Evolutionary conservation across 2,329 filamentous ascomycete genomes (phyloP).

Genomic region (Calonectria montana): DNA sequence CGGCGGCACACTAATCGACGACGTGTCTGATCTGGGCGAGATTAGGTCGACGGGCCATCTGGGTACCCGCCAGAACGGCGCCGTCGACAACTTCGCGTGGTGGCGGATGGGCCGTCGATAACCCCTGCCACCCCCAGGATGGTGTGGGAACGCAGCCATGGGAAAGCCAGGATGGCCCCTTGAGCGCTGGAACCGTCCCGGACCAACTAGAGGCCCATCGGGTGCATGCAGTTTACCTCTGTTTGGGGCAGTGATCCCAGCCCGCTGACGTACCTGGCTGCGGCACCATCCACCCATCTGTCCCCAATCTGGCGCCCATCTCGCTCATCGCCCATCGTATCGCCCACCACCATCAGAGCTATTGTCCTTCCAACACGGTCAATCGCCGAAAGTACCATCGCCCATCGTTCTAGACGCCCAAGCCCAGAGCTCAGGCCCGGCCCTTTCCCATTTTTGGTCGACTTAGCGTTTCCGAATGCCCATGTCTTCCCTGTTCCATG

Average conservation of each 20-base stretch:
- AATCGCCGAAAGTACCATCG: conserved; percentile 16
- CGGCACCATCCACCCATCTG: conserved; percentile 38
- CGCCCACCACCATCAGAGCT: conserved; percentile 33
- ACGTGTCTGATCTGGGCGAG: conserved; percentile 43
- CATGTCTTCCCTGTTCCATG: conserved; percentile 16
- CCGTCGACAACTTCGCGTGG: conserved; percentile 41
- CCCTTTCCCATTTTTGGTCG: conserved; percentile 8
- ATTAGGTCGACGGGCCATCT: conserved; percentile 43
- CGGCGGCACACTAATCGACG: conserved; percentile 41
- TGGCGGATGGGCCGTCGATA: conserved; percentile 34
- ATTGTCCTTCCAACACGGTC: conserved; percentile 17
- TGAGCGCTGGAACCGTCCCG: conserved; percentile 14
- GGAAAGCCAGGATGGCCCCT: conserved; percentile 14
- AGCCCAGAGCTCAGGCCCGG: conserved; percentile 10
- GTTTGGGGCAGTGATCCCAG: conserved; percentile 29
- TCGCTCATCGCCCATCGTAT: conserved; percentile 37
- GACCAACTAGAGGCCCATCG: conserved; percentile 12
- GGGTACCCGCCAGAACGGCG: conserved; percentile 38
- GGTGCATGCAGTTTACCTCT: conserved; percentile 24
- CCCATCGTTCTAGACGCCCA: conserved; percentile 22
- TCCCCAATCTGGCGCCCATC: conserved; percentile 39
- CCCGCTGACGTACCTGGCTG: conserved; percentile 42
- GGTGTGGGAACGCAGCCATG: conserved; percentile 18
- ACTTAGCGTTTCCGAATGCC: conserved; percentile 5
- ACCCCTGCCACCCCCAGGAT: conserved; percentile 34